phyloP scores from a whole-genome alignment of 352 stramenopile genomes.

The Hyaloperonospora arabidopsidis region DNA sequence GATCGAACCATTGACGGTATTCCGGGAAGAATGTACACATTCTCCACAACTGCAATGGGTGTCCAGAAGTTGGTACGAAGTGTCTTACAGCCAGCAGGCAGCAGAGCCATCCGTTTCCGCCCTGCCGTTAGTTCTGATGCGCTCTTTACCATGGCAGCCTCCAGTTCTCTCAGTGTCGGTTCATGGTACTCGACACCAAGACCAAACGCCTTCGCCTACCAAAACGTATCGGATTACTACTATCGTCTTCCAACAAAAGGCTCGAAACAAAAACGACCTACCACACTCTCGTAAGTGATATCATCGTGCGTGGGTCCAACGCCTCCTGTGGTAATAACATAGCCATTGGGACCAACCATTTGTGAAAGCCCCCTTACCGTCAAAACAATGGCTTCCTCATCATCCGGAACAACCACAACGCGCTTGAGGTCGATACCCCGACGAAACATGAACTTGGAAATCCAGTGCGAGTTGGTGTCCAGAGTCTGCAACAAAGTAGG shows the following conservation, averaged over 20 bases:
- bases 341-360: slow-evolving; percentile 61
- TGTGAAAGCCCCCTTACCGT: slow-evolving; percentile 71
- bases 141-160: slow-evolving; percentile 32
- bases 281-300: slow-evolving; percentile 82
- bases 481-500: slow-evolving; percentile 46
- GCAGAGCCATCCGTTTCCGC: slow-evolving; percentile 61
- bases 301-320: slow-evolving; percentile 84
- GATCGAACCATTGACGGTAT: slow-evolving; percentile 75
- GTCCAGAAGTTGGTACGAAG: slow-evolving; percentile 58
- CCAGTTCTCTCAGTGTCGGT: slow-evolving; percentile 52
- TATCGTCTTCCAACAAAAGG: background rate
- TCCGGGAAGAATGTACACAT: slow-evolving; percentile 79
- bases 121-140: slow-evolving; percentile 51
- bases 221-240: too few relatives aligned
- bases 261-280: slow-evolving; percentile 22
- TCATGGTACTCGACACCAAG: slow-evolving; percentile 59
- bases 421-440: slow-evolving; percentile 71
- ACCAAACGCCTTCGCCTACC: slow-evolving; percentile 67
- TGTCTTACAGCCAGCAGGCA: slow-evolving; percentile 51
- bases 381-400: slow-evolving; percentile 61
- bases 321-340: slow-evolving; percentile 80
- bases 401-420: slow-evolving; percentile 71
- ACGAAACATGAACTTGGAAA: slow-evolving; percentile 74
- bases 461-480: slow-evolving; percentile 81
- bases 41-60: slow-evolving; percentile 66